Evolutionary conservation across 1,139 yeast species (phyloP), one percentile per base, ranked within the genome.

Genomic region (Saccharomyces hybrid): DNA sequence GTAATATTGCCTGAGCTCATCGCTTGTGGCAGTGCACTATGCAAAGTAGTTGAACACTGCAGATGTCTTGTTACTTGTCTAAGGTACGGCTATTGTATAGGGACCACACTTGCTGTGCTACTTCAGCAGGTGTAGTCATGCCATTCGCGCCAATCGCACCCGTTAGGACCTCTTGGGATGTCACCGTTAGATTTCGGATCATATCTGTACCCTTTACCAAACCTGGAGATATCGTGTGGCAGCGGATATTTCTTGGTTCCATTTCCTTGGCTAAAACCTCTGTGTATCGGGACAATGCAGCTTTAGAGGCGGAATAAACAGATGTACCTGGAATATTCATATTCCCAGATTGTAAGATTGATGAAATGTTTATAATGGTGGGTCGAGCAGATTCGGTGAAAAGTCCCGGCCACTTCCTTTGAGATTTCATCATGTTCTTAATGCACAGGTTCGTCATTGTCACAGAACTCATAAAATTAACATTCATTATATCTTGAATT

Each of bases 221-320:
- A 0, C 95, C 95, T 0, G 97, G 96, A 8, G 85, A 69, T 0
- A 91, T 69, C 1, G 86, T 76, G 63, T 86, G 85, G 46, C 86
- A 85, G 44, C 88, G 64, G 3, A 84, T 75, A 2, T 74, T 71
- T 47, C 72, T 69, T 0, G 75, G 55, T 9, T 77, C 78, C 55
- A 86, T 69, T 62, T 93, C 99, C 2, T 69, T 64, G 0, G 93
- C 84, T 49, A 89, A 68, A 0, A 86, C 73, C 49, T 74, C 71
- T 0, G 95, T 80, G 62, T 89, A 86, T 4, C 87, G 88, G 50
- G 79, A 65, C 12, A 87, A 61, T 0, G 95, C 98, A 0, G 90
- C 86, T 67, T 93, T 93, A 51, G 89, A 76, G 0, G 96, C 93
- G 0, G 89, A 76, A 67, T 93, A 93, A 0, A 87, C 84, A 0